Evolutionary conservation across 441 rosid genomes (phyloP), one percentile per base, ranked within the genome.

Genomic region (Adansonia grandidieri): DNA sequence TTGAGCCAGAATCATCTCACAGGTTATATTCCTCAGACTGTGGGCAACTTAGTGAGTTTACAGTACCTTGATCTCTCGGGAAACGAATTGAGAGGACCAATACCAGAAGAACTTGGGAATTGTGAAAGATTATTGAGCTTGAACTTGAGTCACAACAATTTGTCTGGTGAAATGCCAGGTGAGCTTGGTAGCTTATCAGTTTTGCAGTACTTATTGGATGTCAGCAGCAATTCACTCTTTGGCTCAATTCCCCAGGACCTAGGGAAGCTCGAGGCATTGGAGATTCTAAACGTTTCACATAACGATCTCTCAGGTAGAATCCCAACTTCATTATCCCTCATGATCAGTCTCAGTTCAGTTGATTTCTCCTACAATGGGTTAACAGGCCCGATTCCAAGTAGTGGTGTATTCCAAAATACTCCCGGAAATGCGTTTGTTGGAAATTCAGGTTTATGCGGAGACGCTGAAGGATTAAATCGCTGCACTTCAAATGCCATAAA

Each of bases 321-420:
- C 42, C 94, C 97, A 9, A 11, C 75, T 17, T 57, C 86, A 9
- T 70, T 92, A 2, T 84, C 92, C 9, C 19, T 69, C 61, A 80
- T 92, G 93, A 15, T 50, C 17, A 89, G 93, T 79, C 87, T 92
- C 51, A 5, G 6, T 37, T 81, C 69, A n/a, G 62, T 70, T 9
- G 97, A 92, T 75, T 88, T 92, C 82, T 92, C 97, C 15, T 80
- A 87, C 80, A 92, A 92, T 54, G 61, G 80, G 65, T 80, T 92
- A 44, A 76, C 85, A 0, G 97, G 94, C 71, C 76, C 81, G 0
- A 68, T 92, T 71, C 94, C 97, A 28, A 78, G 71, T 2, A 81
- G 72, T 72, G 45, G 75, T 51, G 50, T 80, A 42, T 92, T 92
- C 80, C 80, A 61, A 78, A 85, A 83, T 74, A 86, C 90, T 4